Base-by-base conservation (phyloP, 306 rosid species). In the Erythrophleum fordii region DNA sequence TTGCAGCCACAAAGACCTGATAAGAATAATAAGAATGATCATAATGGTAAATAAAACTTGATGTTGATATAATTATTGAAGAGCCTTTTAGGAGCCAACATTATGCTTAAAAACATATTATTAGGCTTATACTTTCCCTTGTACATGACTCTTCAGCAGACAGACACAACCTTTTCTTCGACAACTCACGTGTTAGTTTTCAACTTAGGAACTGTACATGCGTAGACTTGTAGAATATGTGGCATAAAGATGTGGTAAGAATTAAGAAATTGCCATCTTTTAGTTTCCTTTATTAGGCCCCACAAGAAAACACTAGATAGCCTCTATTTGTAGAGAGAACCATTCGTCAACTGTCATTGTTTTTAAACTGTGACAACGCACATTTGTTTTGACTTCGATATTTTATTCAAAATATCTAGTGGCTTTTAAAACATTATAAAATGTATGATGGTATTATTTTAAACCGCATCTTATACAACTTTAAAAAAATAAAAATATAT, bases 1-100 rank as follows among this genome's bases (percentile, higher is more conserved):
- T 73, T 61, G 99, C 97, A 81, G 97, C 98, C 69, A 96, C 99
- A 87, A 96, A 84, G 34, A 95, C 99, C 99, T 95, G 86, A 72
- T 17, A 25, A 49, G 4, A 3, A 66, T 5, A 11, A 11, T 3
- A 18, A 1, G 8, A 5, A 37, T 35, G 3, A 8, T 39, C 3
- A 39, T 10, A 16, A 35, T 37, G 6, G 8, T 10, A 18, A 66
- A 29, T 29, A 13, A 60, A 61, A 28, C 20, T 29, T 31, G 20
- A 65, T 66, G 11, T 25, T 35, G 26, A 46, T 44, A 37, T 65
- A 34, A 58, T 46, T n/a, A 46, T 53, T 8, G 12, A 17, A 31
- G 22, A 60, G 52, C 28, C 37, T 20, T 16, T 59, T 20, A 46
- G 9, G 39, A 23, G 9, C 39, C 56, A 56, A 51, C 65, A 51